Evolutionary conservation across 2,329 filamentous ascomycete species (phyloP), one percentile per base, ranked within the genome.

Genomic region (Epichloe hybrida): DNA sequence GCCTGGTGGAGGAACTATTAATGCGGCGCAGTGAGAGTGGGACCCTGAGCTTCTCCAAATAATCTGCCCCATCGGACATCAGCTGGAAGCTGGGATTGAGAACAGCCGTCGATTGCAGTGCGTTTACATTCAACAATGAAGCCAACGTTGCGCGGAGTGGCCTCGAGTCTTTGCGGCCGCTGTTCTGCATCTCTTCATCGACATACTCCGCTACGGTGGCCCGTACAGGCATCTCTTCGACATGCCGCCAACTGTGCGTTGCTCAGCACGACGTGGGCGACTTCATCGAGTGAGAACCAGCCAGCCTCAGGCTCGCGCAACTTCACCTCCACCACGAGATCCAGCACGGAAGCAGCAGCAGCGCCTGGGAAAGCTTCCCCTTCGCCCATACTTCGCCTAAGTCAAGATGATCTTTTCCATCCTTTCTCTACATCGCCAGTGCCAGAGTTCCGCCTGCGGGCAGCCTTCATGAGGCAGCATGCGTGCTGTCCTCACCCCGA

Each of bases 401-500:
- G 73, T 55, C 76, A 81, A 48, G 81, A 94, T 69, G 85, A 96
- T 64, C 83, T 98, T 51, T 98, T 97, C 73, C 91, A 98, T 68
- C 81, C 88, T 9, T 95, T 93, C 66, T 87, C 88, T 37, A 76
- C 84, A 56, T 98, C 93, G 13, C 93, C 94, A 8, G 86, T 91
- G 41, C 84, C 88, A 39, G 84, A 86, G 54, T 96, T 98, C 56
- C 82, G 91, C 59, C 81, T 82, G 60, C 83, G 93, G 58, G 93
- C 91, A 31, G 86, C 86, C 9, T 94, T 88, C 62, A 97, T 97
- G 70, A 87, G 84, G 64, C 86, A 94, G 62, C 88, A 96, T 72
- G 91, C 91, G 13, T 86, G 88, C 67, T 98, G 93, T 63, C 88
- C 93, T 27, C 93, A 98, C 62, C 88, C 88, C 5, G 81, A 86